phyloP scores from a whole-genome alignment of 805 yeast genomes.

The Kockiozyma suomiensis region DNA sequence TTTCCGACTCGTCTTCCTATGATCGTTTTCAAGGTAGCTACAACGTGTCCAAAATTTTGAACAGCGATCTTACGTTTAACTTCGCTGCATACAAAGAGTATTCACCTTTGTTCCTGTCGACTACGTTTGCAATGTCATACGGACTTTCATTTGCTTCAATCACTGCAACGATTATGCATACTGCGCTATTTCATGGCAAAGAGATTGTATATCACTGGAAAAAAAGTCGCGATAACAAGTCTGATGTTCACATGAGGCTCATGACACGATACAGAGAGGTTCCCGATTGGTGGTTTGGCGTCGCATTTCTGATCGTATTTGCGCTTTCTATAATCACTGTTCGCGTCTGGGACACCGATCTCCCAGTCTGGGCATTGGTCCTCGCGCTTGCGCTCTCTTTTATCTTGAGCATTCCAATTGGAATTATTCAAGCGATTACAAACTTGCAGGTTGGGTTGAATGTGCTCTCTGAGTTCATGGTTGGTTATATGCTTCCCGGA shows the following conservation, averaged over 20 bases:
- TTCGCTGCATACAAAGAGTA: conserved; percentile 54
- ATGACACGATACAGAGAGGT: conserved; percentile 63
- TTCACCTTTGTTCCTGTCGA: conserved; percentile 59
- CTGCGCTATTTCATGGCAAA: conserved; percentile 63
- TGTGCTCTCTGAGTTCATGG: conserved; percentile 63
- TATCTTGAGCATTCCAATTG: conserved; percentile 59
- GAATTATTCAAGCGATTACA: conserved; percentile 63
- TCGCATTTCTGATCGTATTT: conserved; percentile 50
- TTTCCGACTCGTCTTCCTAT: conserved; percentile 50
- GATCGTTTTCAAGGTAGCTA: conserved; percentile 42
- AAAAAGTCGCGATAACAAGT: conserved; percentile 61
- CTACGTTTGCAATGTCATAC: conserved; percentile 59
- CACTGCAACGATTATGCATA: conserved; percentile 16
- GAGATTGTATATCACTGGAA: conserved; percentile 63
- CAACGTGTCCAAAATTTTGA: conserved; percentile 52
- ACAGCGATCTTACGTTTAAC: conserved; percentile 49
- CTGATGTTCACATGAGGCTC: conserved; percentile 52
- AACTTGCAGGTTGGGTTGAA: conserved; percentile 62
- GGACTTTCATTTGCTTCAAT: conserved; percentile 43
- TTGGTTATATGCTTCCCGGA: conserved; percentile 67
- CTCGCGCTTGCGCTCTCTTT: conserved; percentile 49
- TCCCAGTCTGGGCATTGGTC: conserved; percentile 65
- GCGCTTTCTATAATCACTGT: conserved; percentile 41
- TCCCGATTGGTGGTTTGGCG: conserved; percentile 45
- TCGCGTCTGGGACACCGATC: conserved; percentile 49